Evolutionary conservation across 345 rosid genomes (phyloP).

Genomic region (Arabis hirsuta): DNA sequence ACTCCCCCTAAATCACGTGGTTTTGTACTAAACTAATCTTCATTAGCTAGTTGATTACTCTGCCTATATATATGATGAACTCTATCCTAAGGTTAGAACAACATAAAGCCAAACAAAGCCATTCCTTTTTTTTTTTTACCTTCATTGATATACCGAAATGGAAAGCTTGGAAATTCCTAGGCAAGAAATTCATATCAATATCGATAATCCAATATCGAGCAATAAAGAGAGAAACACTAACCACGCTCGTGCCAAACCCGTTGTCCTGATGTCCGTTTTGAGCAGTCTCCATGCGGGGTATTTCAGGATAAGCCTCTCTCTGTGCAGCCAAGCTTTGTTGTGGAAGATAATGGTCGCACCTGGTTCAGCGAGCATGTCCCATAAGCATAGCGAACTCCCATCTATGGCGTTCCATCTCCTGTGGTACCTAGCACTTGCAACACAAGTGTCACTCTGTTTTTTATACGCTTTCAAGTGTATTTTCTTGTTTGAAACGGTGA

Average conservation of each 20-base stretch:
- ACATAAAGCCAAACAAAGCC: conserved; percentile 25
- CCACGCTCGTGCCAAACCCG: conserved; percentile 22
- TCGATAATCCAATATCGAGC: conserved; percentile 16
- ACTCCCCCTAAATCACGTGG: conserved; percentile 34
- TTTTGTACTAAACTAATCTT: conserved; percentile 24
- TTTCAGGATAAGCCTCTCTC: conserved; percentile 60
- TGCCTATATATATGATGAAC: conserved; percentile 28
- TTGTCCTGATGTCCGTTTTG: conserved; percentile 38
- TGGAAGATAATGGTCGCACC: conserved; percentile 55
- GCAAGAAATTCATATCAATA: conserved; percentile 35
- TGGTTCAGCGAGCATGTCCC: conserved; percentile 37
- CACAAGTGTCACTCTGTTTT: conserved; percentile 45
- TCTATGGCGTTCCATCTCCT: conserved; percentile 48
- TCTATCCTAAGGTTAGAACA: conserved; percentile 22
- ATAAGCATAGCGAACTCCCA: conserved; percentile 44
- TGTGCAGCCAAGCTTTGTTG: conserved; percentile 57
- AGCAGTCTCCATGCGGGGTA: conserved; percentile 56
- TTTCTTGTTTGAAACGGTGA: conserved; percentile 49
- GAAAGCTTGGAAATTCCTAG: conserved; percentile 20
- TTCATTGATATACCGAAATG: conserved; percentile 19
- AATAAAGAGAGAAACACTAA: conserved; percentile 27
- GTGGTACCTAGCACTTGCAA: conserved; percentile 53
- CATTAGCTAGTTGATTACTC: conserved; percentile 7
- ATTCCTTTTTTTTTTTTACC: not conserved
- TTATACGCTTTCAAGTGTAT: conserved; percentile 50